Evolutionary conservation across 75 land plant species (phyloP).

Genomic region (Ceratopteris richardii): DNA sequence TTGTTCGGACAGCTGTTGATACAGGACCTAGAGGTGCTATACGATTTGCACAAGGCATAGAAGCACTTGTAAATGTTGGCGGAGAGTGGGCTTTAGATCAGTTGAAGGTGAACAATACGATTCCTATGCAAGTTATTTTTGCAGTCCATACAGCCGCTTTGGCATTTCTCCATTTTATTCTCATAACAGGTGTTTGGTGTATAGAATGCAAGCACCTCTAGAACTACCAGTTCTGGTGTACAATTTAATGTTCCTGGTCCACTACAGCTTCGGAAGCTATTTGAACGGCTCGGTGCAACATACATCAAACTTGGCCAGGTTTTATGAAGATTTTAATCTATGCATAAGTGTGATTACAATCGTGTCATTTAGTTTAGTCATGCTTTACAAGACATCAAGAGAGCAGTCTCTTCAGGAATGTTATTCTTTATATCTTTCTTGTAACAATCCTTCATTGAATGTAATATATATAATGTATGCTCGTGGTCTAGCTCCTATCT

Average conservation of each 20-base stretch:
- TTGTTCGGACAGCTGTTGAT: conserved; percentile 68
- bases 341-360: too few species aligned
- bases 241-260: conserved; percentile 73
- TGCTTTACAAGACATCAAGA: too few species aligned
- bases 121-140: background rate
- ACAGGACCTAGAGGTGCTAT: conserved; percentile 99
- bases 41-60: conserved; percentile 82
- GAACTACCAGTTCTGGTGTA: conserved; percentile 23
- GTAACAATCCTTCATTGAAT: too few species aligned
- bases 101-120: conserved; percentile 3
- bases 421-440: too few species aligned
- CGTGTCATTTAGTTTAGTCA: too few species aligned
- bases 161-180: background rate
- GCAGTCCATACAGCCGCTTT: background rate
- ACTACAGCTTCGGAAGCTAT: conserved; percentile 57
- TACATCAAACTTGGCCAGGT: conserved; percentile 99
- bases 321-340: background rate
- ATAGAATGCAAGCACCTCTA: conserved; percentile 36
- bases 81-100: conserved; percentile 75
- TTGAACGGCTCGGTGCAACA: conserved; percentile 97
- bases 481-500: too few species aligned
- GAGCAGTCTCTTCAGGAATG: too few species aligned
- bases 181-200: background rate
- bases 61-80: conserved; percentile 80
- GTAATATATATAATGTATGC: too few species aligned